phyloP scores from a whole-genome alignment of 78 protist species.

The Cavenderia fasciculata region DNA sequence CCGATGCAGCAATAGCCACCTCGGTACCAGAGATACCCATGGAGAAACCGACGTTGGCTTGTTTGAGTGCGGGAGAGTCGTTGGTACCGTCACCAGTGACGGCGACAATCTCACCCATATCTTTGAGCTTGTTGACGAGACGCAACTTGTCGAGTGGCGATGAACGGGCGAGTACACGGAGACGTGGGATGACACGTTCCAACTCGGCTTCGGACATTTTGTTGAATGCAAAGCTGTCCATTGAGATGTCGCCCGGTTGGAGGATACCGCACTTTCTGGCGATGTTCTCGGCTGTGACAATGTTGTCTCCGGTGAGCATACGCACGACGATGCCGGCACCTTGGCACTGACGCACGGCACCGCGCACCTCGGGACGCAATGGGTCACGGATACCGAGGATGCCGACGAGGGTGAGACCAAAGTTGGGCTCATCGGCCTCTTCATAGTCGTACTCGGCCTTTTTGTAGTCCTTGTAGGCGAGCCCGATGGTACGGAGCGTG shows the following conservation, averaged over 20 bases:
- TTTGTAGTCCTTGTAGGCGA: conserved; percentile 84
- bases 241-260: conserved; percentile 83
- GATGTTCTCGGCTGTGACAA: conserved; percentile 94
- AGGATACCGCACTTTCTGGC: conserved; percentile 96
- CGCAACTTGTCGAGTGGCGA: conserved; percentile 94
- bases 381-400: conserved; percentile 98
- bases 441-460: not conserved
- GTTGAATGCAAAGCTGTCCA: conserved; percentile 91
- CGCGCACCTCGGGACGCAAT: conserved; percentile 95
- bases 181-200: conserved; percentile 80
- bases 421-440: conserved; percentile 54
- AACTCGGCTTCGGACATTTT: conserved; percentile 80
- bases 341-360: conserved; percentile 89
- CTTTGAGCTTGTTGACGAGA: conserved; percentile 89
- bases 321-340: conserved; percentile 96
- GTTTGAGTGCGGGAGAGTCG: conserved; percentile 97
- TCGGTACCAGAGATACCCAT: conserved; percentile 99
- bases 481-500: conserved; percentile 92
- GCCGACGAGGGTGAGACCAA: conserved; percentile 78
- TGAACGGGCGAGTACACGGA: conserved; percentile 96
- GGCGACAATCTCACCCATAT: conserved; percentile 95
- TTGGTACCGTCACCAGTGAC: conserved; percentile 99
- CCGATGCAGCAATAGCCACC: conserved; percentile 85
- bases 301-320: conserved; percentile 99
- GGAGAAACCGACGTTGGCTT: conserved; percentile 98